Conservation (phyloP, 192 early-diverging fungal species). For the Mortierella claussenii region DNA sequence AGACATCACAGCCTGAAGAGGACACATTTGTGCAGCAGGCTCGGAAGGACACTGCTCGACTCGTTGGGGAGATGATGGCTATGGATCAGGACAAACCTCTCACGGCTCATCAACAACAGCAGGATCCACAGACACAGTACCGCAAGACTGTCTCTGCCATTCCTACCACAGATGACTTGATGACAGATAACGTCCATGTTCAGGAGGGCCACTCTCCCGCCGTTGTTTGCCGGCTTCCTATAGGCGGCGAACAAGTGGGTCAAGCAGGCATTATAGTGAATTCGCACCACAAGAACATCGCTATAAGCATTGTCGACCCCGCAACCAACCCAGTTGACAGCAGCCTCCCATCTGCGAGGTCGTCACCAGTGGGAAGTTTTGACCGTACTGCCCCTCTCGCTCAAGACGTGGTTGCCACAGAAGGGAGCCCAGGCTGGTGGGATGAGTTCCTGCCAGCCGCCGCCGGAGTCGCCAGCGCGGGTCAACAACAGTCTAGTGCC, state of each 20-base stretch:
- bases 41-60: conserved; percentile 1
- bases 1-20: conserved; percentile 12
- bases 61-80: background rate
- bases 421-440: conserved; percentile 42
- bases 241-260: conserved; percentile 1
- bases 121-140: conserved; percentile 5
- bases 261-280: conserved; percentile 16
- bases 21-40: conserved; percentile 10
- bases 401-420: conserved; percentile 27
- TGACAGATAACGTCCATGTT: conserved; percentile 1
- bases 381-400: conserved; percentile 31
- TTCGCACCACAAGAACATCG: conserved; percentile 2
- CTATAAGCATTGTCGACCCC: conserved; percentile 9
- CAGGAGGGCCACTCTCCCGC: conserved; percentile 16
- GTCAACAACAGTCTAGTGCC: background rate
- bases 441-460: too few species aligned
- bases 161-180: conserved; percentile 13
- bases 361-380: conserved; percentile 21
- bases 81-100: conserved; percentile 5
- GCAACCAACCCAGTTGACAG: conserved; percentile 14
- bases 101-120: conserved; percentile 7
- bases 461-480: background rate
- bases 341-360: conserved; percentile 4
- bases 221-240: conserved; percentile 3
- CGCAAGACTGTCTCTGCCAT: conserved; percentile 23